These are phyloP conservation scores for Patellaria atrata DNA, from an alignment of 495 filamentous ascomycete species.

Conservation along the genomic window DNA sequence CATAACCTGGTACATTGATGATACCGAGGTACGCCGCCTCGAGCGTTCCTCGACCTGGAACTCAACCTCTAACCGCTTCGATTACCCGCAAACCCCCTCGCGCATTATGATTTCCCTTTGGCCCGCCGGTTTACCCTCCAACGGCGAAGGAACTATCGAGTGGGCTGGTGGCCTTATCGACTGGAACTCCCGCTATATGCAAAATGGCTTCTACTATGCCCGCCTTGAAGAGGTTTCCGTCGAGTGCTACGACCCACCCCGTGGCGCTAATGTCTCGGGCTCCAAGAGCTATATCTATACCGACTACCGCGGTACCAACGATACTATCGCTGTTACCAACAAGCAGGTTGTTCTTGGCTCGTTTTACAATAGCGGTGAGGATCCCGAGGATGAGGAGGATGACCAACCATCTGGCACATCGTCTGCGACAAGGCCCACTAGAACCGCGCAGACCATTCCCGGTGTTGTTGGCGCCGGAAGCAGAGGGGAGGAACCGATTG, in stretches of 20 bases:
- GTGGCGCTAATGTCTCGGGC: constrained; percentile 44
- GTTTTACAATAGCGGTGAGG: constrained; percentile 55
- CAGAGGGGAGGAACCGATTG: constrained; percentile 14
- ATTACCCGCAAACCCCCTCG: constrained; percentile 86
- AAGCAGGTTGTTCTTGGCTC: constrained; percentile 66
- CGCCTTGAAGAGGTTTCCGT: constrained; percentile 63
- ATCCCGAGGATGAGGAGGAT: constrained; percentile 19
- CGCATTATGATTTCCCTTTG: constrained; percentile 90
- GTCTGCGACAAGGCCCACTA: constrained; percentile 6
- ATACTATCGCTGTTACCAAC: constrained; percentile 59
- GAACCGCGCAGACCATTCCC: constrained; percentile 23
- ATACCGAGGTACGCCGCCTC: constrained; percentile 54
- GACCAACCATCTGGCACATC: constrained; percentile 8
- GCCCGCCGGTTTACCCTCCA: constrained; percentile 73
- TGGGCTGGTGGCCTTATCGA: constrained; percentile 88
- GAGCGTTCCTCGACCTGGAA: constrained; percentile 73
- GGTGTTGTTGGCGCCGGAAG: constrained; percentile 23
- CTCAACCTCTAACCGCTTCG: constrained; percentile 61
- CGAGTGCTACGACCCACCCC: constrained; percentile 66
- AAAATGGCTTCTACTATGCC: constrained; percentile 83
- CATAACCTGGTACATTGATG: constrained; percentile 78
- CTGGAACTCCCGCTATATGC: constrained; percentile 72
- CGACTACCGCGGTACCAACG: constrained; percentile 47
- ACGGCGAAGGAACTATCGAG: constrained; percentile 68
- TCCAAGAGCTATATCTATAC: constrained; percentile 64